Conservation (phyloP, 1,139 yeast genomes). For the Williopsis jadinii region DNA sequence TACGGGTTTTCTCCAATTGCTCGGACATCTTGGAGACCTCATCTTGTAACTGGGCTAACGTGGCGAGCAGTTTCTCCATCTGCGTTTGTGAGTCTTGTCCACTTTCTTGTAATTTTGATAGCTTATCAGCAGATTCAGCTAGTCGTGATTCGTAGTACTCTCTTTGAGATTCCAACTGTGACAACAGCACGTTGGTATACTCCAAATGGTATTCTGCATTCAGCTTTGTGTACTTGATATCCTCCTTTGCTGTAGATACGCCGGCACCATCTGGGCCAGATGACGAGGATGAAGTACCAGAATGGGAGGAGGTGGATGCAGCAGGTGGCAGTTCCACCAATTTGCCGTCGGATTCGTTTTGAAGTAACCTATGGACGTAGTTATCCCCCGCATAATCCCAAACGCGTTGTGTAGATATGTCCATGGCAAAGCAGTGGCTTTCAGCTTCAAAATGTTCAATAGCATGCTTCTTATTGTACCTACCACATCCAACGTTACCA, state of each 20-base stretch:
- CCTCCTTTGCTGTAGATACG: neutral
- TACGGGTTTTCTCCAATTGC: too few species aligned
- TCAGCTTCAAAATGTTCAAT: slow-evolving; percentile 71
- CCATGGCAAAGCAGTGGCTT: slow-evolving; percentile 92
- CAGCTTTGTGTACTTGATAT: slow-evolving; percentile 25
- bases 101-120: slow-evolving; percentile 11
- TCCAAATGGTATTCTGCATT: slow-evolving; percentile 60
- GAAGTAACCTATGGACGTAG: slow-evolving; percentile 81
- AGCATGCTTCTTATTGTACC: slow-evolving; percentile 87
- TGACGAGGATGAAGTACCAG: slow-evolving; percentile 4
- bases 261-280: neutral
- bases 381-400: slow-evolving; percentile 96
- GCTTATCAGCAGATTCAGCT: slow-evolving; percentile 30
- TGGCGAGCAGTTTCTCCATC: slow-evolving; percentile 29
- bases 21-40: too few species aligned
- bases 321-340: slow-evolving; percentile 53
- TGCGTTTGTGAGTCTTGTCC: slow-evolving; percentile 22
- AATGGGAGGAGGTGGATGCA: slow-evolving; percentile 12
- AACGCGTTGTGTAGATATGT: slow-evolving; percentile 72
- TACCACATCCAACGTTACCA: slow-evolving; percentile 85
- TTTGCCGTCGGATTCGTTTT: slow-evolving; percentile 82
- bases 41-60: slow-evolving; percentile 6
- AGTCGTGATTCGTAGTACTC: slow-evolving; percentile 70
- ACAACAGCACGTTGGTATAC: slow-evolving; percentile 68
- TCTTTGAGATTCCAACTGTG: slow-evolving; percentile 85